Conservation (phyloP, 768 basidiomycete genomes). For the Naematelia encephala region DNA sequence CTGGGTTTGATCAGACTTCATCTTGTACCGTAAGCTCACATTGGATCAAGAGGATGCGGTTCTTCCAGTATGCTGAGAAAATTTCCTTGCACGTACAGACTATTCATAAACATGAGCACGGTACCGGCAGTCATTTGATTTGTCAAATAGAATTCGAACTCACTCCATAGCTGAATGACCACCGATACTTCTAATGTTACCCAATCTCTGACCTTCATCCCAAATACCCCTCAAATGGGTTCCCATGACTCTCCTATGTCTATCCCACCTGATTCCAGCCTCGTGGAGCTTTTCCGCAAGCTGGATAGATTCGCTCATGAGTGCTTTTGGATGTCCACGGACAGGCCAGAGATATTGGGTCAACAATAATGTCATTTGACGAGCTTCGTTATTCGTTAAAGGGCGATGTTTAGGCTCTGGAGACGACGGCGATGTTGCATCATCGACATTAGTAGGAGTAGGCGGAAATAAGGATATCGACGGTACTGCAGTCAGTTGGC, state of each 20-base stretch:
- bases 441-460: background rate
- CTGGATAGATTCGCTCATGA: constrained; percentile 31
- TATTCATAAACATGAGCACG: constrained; percentile 2
- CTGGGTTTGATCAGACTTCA: too few species aligned
- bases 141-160: constrained; percentile 3
- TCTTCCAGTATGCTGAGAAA: constrained; percentile 31
- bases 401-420: background rate
- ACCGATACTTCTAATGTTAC: background rate
- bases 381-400: constrained; percentile 19
- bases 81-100: constrained; percentile 35
- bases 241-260: constrained; percentile 34
- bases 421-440: background rate
- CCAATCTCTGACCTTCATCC: constrained; percentile 24
- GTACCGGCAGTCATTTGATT: background rate
- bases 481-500: background rate
- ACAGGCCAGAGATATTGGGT: constrained; percentile 25
- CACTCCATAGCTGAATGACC: constrained; percentile 26
- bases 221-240: constrained; percentile 39
- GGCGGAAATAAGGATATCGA: constrained; percentile 6
- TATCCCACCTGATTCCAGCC: constrained; percentile 38
- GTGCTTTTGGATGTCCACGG: constrained; percentile 10
- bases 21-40: too few species aligned
- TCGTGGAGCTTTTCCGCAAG: constrained; percentile 28
- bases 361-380: constrained; percentile 22
- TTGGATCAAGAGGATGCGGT: constrained; percentile 36